Percentiles rank a stretch among this genome's conserved stretches.
Evolutionary conservation across 164 flowering plant species (phyloP).

Genomic region (Vitis vinifera): DNA sequence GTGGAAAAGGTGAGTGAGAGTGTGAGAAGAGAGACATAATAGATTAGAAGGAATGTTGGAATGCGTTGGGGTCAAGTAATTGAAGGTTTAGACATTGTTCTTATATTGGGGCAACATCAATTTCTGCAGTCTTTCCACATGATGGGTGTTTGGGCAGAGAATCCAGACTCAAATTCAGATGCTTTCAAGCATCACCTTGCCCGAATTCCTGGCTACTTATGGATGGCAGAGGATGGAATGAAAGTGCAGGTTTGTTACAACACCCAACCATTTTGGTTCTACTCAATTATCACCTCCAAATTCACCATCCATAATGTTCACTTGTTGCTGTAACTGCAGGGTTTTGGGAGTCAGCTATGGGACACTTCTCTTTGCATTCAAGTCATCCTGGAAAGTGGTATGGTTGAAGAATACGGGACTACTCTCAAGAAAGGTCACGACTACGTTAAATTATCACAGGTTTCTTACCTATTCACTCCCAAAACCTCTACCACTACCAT

Average conservation of each 20-base stretch:
- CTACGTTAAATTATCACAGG: constrained; percentile 40
- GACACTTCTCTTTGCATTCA: constrained; percentile 35
- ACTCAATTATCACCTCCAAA: neutral
- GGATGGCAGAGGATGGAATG: constrained; percentile 62
- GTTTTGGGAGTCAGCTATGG: constrained; percentile 45
- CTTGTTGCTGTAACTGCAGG: constrained; percentile 32
- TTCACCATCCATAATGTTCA: neutral
- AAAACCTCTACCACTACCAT: neutral
- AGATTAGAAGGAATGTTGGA: too few relatives aligned
- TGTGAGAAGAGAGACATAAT: too few relatives aligned
- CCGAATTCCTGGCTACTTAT: constrained; percentile 47
- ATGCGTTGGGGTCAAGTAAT: too few relatives aligned
- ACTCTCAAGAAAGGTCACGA: constrained; percentile 37
- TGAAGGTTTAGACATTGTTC: too few relatives aligned
- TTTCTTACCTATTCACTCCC: neutral
- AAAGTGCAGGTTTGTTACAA: constrained; percentile 32
- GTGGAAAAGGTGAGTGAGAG: constrained; percentile 26
- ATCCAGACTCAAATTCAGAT: constrained; percentile 34
- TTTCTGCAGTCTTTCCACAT: constrained; percentile 34
- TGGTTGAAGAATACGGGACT: constrained; percentile 26
- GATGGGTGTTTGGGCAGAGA: constrained; percentile 60
- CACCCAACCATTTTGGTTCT: too few relatives aligned
- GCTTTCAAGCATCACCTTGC: constrained; percentile 49
- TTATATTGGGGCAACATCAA: too few relatives aligned
- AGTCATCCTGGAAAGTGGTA: constrained; percentile 32